These are phyloP conservation scores for Heterobasidion parviporum DNA, from an alignment of 1,284 basidiomycete genomes.

Conservation along the genomic window DNA sequence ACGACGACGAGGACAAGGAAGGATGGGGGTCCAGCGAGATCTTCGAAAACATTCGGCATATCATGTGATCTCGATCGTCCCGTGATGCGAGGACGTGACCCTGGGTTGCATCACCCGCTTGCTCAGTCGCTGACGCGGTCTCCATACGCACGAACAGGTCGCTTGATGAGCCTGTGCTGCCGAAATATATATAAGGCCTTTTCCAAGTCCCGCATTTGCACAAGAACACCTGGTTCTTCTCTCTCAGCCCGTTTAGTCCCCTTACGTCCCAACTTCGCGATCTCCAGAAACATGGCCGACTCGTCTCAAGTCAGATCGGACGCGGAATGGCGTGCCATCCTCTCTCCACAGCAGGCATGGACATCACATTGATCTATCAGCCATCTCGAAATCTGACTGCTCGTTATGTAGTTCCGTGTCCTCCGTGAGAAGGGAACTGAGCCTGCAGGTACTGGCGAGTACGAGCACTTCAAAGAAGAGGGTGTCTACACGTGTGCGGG, in stretches of 20 bases:
- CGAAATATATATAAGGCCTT: no score
- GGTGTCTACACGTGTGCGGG: conserved; percentile 73
- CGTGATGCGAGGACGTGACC: background rate
- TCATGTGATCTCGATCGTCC: background rate
- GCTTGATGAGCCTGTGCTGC: background rate
- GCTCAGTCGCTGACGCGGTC: no score
- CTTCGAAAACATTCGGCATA: background rate
- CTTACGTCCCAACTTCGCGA: background rate
- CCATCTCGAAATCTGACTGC: background rate
- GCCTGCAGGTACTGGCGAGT: conserved; percentile 66
- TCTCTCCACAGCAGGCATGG: conserved; percentile 75
- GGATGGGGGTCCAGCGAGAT: background rate
- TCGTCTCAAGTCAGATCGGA: conserved; percentile 49
- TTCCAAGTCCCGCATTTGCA: no score
- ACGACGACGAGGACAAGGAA: background rate
- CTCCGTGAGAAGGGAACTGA: conserved; percentile 88
- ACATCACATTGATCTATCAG: background rate
- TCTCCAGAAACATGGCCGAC: conserved; percentile 8
- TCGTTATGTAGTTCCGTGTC: conserved; percentile 62
- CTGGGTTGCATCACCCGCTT: background rate
- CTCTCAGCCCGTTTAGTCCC: background rate
- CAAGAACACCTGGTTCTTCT: background rate
- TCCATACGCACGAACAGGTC: background rate
- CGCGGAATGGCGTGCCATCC: conserved; percentile 79
- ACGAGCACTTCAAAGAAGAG: conserved; percentile 57